These are phyloP conservation scores for Physaria fendleri DNA, from an alignment of 345 rosid species.

Conservation along the genomic window DNA sequence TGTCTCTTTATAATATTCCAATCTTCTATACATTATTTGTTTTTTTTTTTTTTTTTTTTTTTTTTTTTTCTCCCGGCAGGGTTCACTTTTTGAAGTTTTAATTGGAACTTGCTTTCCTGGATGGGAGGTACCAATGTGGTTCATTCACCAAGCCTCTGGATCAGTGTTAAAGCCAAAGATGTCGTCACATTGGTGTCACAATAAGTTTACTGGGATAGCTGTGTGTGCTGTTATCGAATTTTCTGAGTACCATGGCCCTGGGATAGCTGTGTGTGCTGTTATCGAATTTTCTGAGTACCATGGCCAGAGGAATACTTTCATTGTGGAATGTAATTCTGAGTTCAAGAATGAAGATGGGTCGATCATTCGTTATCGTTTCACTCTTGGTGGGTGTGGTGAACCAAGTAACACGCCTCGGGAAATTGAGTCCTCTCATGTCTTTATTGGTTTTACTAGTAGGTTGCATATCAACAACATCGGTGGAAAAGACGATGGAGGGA, in stretches of 20 bases:
- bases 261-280: slow-evolving; percentile 1
- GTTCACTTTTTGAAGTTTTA: background rate
- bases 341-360: background rate
- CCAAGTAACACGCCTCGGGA: background rate
- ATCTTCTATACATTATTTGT: too few species aligned
- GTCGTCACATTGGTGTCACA: background rate
- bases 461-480: background rate
- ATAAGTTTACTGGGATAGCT: background rate
- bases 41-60: too few species aligned
- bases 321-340: background rate
- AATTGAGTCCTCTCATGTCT: background rate
- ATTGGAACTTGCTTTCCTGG: slow-evolving; percentile 5
- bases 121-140: background rate
- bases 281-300: background rate
- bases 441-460: background rate
- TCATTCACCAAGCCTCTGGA: background rate
- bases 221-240: background rate
- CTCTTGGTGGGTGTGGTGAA: background rate
- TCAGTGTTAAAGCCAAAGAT: background rate
- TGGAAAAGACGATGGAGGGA: background rate
- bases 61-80: too few species aligned
- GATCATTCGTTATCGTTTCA: background rate
- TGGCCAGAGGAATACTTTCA: background rate
- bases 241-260: background rate
- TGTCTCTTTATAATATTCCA: background rate